Conservation (phyloP, 805 yeast species). For the Nakazawaea laoshanensis region DNA sequence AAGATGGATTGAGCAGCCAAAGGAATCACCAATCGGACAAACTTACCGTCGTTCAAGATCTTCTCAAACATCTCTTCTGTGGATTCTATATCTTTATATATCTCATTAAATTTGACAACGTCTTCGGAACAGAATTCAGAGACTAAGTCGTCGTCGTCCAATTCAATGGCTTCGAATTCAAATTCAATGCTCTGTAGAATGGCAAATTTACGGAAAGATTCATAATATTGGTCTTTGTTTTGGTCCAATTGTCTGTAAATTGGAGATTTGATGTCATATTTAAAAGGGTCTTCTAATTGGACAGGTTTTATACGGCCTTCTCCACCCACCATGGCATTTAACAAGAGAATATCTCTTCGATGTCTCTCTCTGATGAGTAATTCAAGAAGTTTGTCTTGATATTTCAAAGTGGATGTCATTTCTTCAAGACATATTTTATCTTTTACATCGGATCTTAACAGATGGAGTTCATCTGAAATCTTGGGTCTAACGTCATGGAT, state of each 20-base stretch:
- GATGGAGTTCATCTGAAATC: constrained; percentile 14
- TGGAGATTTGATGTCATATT: constrained; percentile 26
- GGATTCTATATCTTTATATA: constrained; percentile 6
- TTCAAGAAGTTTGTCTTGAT: constrained; percentile 24
- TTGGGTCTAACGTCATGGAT: constrained; percentile 17
- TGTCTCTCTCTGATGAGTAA: constrained; percentile 27
- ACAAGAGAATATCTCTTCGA: constrained; percentile 17
- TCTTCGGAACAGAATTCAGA: constrained; percentile 21
- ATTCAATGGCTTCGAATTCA: constrained; percentile 20
- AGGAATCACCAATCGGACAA: constrained; percentile 23
- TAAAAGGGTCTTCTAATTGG: constrained; percentile 18
- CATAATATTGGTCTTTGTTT: constrained; percentile 14
- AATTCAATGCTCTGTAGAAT: constrained; percentile 26
- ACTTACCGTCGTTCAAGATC: constrained; percentile 16
- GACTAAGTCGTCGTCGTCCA: constrained; percentile 13
- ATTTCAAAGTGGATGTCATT: constrained; percentile 21
- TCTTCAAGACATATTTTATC: constrained; percentile 1
- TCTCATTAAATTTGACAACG: constrained; percentile 17
- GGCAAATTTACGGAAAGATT: constrained; percentile 22
- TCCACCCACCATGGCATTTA: constrained; percentile 14
- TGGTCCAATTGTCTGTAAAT: constrained; percentile 15
- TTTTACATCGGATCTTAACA: constrained; percentile 16
- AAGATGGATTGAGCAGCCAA: constrained; percentile 25
- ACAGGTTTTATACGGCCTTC: constrained; percentile 13
- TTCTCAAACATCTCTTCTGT: constrained; percentile 11